phyloP scores from a whole-genome alignment of 306 rosid genomes.

The Prunus armeniaca region DNA sequence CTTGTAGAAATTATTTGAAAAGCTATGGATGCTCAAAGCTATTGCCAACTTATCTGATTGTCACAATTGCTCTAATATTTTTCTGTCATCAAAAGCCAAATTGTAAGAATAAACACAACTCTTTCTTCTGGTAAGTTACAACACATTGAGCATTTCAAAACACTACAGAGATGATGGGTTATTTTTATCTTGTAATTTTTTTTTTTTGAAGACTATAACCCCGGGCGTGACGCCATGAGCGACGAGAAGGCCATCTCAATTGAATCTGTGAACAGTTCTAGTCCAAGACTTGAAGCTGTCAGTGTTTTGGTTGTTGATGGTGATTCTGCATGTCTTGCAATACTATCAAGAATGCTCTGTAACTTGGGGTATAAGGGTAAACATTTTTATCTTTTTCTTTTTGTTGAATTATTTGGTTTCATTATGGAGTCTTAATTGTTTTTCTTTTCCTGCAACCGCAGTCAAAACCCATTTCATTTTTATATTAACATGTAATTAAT shows the following conservation, averaged over 20 bases:
- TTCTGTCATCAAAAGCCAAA: background rate
- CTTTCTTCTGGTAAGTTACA: background rate
- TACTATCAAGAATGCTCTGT: conserved; percentile 33
- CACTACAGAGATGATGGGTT: background rate
- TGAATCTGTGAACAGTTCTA: background rate
- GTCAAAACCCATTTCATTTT: too few species aligned
- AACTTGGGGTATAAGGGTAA: conserved; percentile 50
- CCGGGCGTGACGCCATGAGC: background rate
- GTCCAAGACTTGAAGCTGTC: conserved; percentile 9
- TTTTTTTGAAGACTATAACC: background rate
- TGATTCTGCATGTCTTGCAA: conserved; percentile 21
- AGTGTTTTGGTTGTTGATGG: conserved; percentile 48
- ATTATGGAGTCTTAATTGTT: background rate
- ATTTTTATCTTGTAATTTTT: background rate
- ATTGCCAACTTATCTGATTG: background rate
- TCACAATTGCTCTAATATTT: background rate
- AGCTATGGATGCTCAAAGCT: background rate
- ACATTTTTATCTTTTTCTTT: background rate
- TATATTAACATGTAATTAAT: too few species aligned
- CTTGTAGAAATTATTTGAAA: background rate
- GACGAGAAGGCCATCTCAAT: background rate
- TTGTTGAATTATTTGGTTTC: conserved; percentile 6
- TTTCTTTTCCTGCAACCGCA: background rate
- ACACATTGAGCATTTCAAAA: background rate
- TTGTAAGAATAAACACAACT: background rate